Percentiles rank a stretch among this genome's conserved stretches.
Conservation (phyloP, 108 stramenopile species). For the Epipyxis sp. region DNA sequence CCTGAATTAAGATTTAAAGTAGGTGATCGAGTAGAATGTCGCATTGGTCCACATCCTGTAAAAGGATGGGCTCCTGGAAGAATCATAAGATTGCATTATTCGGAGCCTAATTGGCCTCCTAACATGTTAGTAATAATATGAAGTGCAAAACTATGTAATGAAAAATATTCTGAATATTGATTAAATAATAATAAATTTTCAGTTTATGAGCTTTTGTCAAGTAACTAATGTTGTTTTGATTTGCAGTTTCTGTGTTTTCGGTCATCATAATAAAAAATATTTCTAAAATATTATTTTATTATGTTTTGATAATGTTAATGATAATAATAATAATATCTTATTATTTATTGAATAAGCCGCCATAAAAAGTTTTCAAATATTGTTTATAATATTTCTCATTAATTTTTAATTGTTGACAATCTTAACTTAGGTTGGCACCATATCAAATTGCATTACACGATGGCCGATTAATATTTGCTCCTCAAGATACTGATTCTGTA, state of each 20-base stretch:
- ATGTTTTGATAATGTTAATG: no score
- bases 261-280: no score
- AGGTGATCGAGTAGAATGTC: conserved; percentile 70
- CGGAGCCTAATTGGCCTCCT: conserved; percentile 74
- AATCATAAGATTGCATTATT: conserved; percentile 72
- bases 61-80: conserved; percentile 77
- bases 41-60: conserved; percentile 73
- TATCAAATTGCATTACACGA: conserved; percentile 82
- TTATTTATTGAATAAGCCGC: no score
- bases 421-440: conserved; percentile 69
- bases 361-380: background rate
- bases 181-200: no score
- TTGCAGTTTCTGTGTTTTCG: no score
- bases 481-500: conserved; percentile 21
- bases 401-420: background rate
- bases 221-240: no score
- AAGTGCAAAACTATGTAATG: no score
- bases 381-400: background rate
- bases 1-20: conserved; percentile 65
- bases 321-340: no score
- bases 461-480: conserved; percentile 77
- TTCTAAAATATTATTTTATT: no score
- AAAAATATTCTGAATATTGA: no score
- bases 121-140: conserved; percentile 53
- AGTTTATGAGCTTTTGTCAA: no score